Evolutionary conservation across 2,329 filamentous ascomycete species (phyloP), one percentile per base, ranked within the genome.

Genomic region (Dactylellina haptotyla): DNA sequence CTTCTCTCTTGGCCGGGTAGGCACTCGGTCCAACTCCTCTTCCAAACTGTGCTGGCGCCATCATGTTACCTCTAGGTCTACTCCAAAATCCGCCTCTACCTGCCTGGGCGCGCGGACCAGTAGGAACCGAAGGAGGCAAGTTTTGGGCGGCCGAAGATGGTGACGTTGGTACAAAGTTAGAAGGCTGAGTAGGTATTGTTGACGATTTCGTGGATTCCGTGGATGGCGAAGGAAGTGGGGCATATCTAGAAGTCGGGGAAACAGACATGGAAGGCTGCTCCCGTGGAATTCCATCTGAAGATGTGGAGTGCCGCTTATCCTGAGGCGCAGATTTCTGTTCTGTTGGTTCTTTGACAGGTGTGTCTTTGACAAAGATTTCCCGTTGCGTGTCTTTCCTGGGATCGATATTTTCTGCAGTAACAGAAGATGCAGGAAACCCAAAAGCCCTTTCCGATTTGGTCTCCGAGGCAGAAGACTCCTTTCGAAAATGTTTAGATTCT

Each of bases 111-210:
- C 67, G 58, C 28, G 67, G 67, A 2, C 67, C 67, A 3, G 67
- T 72, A 10, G 67, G 67, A 14, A 64, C 45, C n/a, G 67, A 65
- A 14, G 54, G 67, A 26, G 67, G 67, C 9, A 72, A 16, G 20
- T 25, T 59, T 26, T 64, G 58, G 10, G 58, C 51, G 3, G 53
- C 43, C 14, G 54, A 57, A 9, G 67, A 72, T 3, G 67, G 67
- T 8, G 67, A 72, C 34, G 67, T 72, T n/a, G 67, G 67, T 6
- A 58, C 45, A 57, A 72, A 72, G 43, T 72, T 58, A 2, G 59
- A 59, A 26, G 67, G 67, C 20, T 72, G 67, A 43, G 56, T 53
- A 10, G 67, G 67, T 4, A 61, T 59, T n/a, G 50, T 25, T 5
- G 61, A 43, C 32, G 67, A 20, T 56, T 65, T 72, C 23, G 59